Evolutionary conservation across 2,329 filamentous ascomycete species (phyloP), one percentile per base, ranked within the genome.

Genomic region (Sodiomyces alkalinus): DNA sequence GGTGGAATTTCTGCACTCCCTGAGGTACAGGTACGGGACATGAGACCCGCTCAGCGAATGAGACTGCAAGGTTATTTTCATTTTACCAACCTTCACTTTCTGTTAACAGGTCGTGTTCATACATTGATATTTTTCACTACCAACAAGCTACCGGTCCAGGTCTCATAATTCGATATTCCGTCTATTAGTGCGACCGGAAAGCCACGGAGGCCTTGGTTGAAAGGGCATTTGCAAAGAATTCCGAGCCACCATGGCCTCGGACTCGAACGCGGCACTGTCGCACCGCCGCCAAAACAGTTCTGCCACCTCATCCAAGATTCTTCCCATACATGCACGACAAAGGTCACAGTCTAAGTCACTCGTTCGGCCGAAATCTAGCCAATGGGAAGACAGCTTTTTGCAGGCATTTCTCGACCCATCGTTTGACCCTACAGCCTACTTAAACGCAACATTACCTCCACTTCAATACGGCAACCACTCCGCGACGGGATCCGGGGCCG

Each of bases 351-450:
- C 52, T 13, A 46, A 42, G 28, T 41, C 51, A 17, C 44, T 49
- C 17, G 21, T 58, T 26, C 52, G 60, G 40, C 56, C 65, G 29
- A 65, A 58, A 42, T 73, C 72, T 4, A 51, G 61, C 30, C 72
- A 86, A 49, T 65, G 81, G 20, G 57, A 76, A 35, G 83, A 92
- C 45, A 67, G 74, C 9, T 70, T 73, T 30, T 65, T 92, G 3
- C 69, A 71, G 32, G 74, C 78, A 31, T 94, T 94, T 51, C 63
- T 87, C 20, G 62, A 72, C 27, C 63, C 77, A 5, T 60, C 68
- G 24, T 96, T 96, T 53, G 82, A 93, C 49, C 68, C 86, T 4
- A 79, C 78, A 38, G 73, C 80, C 26, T 93, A 85, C 51, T 72
- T 96, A 43, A 96, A 96, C 53, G 60, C 73, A 33, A 68, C 69